Evolutionary conservation across 2,329 filamentous ascomycete genomes (phyloP).

Genomic region (Alternaria hordeiaustralica): DNA sequence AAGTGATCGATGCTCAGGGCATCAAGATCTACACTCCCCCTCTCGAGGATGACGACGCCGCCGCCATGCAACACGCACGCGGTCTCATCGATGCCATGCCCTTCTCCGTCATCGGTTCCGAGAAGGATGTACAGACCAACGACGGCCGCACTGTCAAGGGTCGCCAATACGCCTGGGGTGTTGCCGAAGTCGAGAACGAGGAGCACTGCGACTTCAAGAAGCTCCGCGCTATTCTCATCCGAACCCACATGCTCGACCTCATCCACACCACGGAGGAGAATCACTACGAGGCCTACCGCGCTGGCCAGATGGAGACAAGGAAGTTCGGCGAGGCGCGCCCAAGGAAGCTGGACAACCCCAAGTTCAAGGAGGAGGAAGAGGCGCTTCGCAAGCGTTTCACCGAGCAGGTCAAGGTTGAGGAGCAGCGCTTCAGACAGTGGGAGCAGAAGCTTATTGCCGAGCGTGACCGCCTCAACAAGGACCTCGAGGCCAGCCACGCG

Average conservation of each 20-base stretch:
- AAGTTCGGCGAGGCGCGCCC: constrained; percentile 98
- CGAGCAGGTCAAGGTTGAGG: constrained; percentile 99
- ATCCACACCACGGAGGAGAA: constrained; percentile 99
- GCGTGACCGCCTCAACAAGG: constrained; percentile 99
- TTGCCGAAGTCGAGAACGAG: constrained; percentile 99
- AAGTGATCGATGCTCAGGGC: constrained; percentile 95
- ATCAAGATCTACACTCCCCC: constrained; percentile 99
- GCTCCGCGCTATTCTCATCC: constrained; percentile 96
- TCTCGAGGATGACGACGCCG: constrained; percentile 96
- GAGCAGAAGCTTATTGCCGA: constrained; percentile 99
- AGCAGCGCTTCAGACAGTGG: constrained; percentile 99
- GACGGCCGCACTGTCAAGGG: constrained; percentile 98
- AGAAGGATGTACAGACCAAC: constrained; percentile 97
- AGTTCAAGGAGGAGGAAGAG: constrained; percentile 99
- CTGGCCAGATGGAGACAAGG: constrained; percentile 99
- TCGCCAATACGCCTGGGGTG: constrained; percentile 98
- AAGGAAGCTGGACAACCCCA: constrained; percentile 98
- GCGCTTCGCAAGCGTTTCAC: constrained; percentile 98
- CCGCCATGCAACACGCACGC: constrained; percentile 91
- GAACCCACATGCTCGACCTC: constrained; percentile 98
- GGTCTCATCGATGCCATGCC: constrained; percentile 97
- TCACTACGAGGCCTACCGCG: constrained; percentile 99
- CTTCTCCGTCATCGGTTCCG: constrained; percentile 97
- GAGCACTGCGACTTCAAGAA: constrained; percentile 99
- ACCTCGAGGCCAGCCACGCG: constrained; percentile 96